These are phyloP conservation scores for Cornus suecica DNA, from an alignment of 148 eudicot genomes.

Conservation along the genomic window DNA sequence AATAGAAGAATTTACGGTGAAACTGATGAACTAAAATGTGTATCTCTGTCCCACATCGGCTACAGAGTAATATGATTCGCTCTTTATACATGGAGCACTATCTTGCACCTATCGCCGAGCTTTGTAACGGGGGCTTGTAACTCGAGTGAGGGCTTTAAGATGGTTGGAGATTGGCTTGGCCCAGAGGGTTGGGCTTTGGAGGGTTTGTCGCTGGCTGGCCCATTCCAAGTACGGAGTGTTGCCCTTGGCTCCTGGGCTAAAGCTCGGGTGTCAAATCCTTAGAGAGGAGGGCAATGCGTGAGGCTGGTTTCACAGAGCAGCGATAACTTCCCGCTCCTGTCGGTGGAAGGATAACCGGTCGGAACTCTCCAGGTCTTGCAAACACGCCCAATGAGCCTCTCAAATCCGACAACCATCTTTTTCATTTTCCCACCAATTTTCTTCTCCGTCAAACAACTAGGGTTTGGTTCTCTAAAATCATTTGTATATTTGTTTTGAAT, in stretches of 20 bases:
- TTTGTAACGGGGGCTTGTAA: not conserved
- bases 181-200: not conserved
- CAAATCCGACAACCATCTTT: not conserved
- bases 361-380: not conserved
- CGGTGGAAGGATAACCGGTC: not conserved
- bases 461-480: no score
- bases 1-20: no score
- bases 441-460: no score
- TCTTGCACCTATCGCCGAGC: not conserved
- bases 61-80: not conserved
- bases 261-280: not conserved
- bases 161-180: not conserved
- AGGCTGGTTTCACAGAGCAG: constrained; percentile 3
- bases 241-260: not conserved
- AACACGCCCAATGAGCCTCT: not conserved
- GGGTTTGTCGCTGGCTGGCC: not conserved
- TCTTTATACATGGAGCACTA: no score
- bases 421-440: no score
- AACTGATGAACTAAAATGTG: no score
- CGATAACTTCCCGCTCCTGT: no score
- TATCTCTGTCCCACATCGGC: not conserved
- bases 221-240: not conserved
- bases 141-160: not conserved
- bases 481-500: no score
- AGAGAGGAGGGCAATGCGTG: not conserved